A percentile compares a stretch with the other conserved stretches of the same genome.
These are phyloP conservation scores for Yarrowia galli DNA, from an alignment of 1,139 yeast genomes.

Conservation along the genomic window DNA sequence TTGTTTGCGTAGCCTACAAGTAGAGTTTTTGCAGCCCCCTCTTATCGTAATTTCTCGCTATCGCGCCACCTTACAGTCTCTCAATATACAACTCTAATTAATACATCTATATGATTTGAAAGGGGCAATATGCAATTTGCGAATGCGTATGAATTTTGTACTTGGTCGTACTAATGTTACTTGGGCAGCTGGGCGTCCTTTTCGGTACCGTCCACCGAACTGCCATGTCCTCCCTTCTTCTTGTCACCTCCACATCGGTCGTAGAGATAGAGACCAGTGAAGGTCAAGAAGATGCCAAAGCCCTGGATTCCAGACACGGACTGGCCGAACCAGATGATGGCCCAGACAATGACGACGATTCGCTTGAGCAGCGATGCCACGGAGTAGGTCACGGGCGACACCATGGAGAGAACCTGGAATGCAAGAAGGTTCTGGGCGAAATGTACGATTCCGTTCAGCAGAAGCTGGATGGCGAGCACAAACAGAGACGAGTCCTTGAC, in stretches of 20 bases:
- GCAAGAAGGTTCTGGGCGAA: constrained; percentile 87
- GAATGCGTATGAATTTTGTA: constrained; percentile 6
- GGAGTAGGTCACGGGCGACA: constrained; percentile 88
- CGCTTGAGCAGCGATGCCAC: constrained; percentile 90
- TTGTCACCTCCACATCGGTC: constrained; percentile 74
- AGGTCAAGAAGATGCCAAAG: constrained; percentile 73
- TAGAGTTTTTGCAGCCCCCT: no score
- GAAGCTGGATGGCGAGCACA: constrained; percentile 42
- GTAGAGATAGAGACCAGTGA: constrained; percentile 64
- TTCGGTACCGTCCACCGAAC: constrained; percentile 27
- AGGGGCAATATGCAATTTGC: constrained; percentile 4
- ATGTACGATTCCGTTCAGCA: constrained; percentile 73
- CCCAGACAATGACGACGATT: constrained; percentile 80
- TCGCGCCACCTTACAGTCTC: no score
- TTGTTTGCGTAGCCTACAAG: neutral
- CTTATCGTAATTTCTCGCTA: neutral
- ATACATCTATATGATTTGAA: constrained; percentile 4
- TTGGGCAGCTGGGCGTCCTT: constrained; percentile 42
- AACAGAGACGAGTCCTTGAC: constrained; percentile 28
- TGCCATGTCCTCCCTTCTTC: constrained; percentile 41
- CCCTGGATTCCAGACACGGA: constrained; percentile 62
- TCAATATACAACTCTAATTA: constrained; percentile 13
- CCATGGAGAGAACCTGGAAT: constrained; percentile 83
- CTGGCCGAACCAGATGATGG: constrained; percentile 78
- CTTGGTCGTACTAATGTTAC: constrained; percentile 36